phyloP scores from a whole-genome alignment of 148 eudicot genomes.

The Diospyros kaki region DNA sequence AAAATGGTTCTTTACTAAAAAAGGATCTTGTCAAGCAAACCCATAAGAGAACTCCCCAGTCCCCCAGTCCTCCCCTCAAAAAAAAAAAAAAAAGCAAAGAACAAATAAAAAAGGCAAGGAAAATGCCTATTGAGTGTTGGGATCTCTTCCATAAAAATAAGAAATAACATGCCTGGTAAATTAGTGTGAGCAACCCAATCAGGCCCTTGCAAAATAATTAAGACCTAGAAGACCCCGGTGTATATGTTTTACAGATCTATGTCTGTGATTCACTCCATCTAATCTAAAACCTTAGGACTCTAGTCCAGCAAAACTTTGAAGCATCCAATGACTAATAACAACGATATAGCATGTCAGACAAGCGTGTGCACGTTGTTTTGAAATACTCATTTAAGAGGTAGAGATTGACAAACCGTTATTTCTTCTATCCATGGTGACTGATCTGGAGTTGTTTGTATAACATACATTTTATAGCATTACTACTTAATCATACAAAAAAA shows the following conservation, averaged over 20 bases:
- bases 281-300: not conserved
- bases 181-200: not conserved
- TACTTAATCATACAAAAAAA: not conserved
- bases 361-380: not conserved
- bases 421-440: too few relatives aligned
- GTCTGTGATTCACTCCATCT: not conserved
- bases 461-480: not conserved
- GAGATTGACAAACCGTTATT: not conserved
- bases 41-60: too few relatives aligned
- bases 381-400: not conserved
- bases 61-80: too few relatives aligned
- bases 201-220: not conserved
- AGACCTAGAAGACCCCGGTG: not conserved
- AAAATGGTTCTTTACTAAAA: not conserved
- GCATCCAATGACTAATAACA: not conserved
- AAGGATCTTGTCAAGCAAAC: not conserved
- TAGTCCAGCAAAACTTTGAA: not conserved
- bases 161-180: not conserved
- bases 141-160: not conserved
- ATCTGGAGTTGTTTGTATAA: not conserved
- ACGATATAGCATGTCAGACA: not conserved
- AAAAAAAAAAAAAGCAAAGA: too few relatives aligned
- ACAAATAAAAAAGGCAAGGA: not conserved
- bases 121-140: not conserved
- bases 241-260: not conserved